Base-by-base conservation (phyloP, 148 eudicot genomes). In the Agrostemma githago region DNA sequence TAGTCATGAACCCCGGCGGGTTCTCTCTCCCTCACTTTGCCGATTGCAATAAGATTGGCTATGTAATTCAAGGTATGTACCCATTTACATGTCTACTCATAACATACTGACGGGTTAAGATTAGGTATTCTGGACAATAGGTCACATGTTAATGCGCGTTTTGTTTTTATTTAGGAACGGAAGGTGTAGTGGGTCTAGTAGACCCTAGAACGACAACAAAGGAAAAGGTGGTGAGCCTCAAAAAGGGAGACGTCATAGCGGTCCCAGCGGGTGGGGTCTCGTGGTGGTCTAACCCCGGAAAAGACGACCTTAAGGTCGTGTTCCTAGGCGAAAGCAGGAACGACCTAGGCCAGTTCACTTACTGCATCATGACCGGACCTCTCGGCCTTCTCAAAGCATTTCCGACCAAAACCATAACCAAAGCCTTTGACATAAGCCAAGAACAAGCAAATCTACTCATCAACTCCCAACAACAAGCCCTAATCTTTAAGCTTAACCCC, bases 281-380 rank as follows among this genome's bases (percentile, higher is more conserved):
- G 3, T 88, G 89, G 91, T 88, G 91, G 91, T 88, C 71, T 64
- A 88, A 88, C 26, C 72, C 76, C 11, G 79, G 80, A 12, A 77
- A 77, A 26, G 87, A 85, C 57, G 83, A 74, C 0, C 16, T 72
- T 4, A 60, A 74, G 9, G 37, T 84, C 3, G 71, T 88, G 0
- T 85, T 82, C 79, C 66, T 88, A 0, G 91, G 89, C 5, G 83
- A 85, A 57, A 63, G 70, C 8, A 68, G 80, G 0, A 48, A 46
- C 2, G 74, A 42, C 3, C 79, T 81, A 0, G 87, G 87, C n/a
- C n/a, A 72, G 14, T 68, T 85, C 66, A 80, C 79, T 59, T 84
- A 83, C 39, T 64, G 63, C 56, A 42, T 78, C 43, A 12, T 88
- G n/a, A 39, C 87, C 0, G 88, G 91, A n/a, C 56, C 69, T 0